Percentiles rank a stretch among this genome's conserved stretches.
Evolutionary conservation across 352 stramenopile genomes (phyloP).

Genomic region (Pythium pyrilobum): DNA sequence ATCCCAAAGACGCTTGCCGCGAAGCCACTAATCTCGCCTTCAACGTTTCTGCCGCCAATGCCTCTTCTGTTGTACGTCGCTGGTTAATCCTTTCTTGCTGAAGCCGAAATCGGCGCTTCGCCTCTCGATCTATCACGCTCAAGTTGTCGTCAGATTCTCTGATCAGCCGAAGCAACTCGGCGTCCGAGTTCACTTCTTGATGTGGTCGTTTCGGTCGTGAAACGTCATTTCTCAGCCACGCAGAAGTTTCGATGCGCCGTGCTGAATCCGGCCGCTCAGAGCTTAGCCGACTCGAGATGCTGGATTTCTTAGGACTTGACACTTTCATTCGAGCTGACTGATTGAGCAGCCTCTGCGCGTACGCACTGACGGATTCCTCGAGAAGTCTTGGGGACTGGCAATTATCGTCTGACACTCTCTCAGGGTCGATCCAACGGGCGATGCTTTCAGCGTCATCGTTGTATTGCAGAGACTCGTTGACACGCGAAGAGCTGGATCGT

Average conservation of each 20-base stretch:
- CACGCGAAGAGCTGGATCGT: background rate
- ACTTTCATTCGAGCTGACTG: background rate
- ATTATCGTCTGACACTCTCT: no score
- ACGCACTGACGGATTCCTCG: slow-evolving; percentile 1
- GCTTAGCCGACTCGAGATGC: background rate
- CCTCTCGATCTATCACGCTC: slow-evolving; percentile 55
- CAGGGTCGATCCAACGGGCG: no score
- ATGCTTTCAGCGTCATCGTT: background rate
- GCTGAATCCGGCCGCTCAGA: background rate
- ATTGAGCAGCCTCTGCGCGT: slow-evolving; percentile 8
- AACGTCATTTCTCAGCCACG: background rate
- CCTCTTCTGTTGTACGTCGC: slow-evolving; percentile 11
- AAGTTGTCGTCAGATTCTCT: slow-evolving; percentile 65
- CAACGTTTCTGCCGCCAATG: background rate
- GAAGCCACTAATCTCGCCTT: background rate
- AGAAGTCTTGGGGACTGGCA: slow-evolving; percentile 4
- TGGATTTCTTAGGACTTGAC: background rate
- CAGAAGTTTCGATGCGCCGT: background rate
- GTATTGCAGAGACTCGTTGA: background rate
- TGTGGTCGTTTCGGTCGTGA: background rate
- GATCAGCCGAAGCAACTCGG: slow-evolving; percentile 38
- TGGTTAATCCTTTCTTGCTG: slow-evolving; percentile 29
- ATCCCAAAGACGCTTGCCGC: background rate
- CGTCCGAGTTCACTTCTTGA: background rate
- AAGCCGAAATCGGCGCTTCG: slow-evolving; percentile 38